Conservation (phyloP, 164 flowering plant species). For the Aristolochia californica region DNA sequence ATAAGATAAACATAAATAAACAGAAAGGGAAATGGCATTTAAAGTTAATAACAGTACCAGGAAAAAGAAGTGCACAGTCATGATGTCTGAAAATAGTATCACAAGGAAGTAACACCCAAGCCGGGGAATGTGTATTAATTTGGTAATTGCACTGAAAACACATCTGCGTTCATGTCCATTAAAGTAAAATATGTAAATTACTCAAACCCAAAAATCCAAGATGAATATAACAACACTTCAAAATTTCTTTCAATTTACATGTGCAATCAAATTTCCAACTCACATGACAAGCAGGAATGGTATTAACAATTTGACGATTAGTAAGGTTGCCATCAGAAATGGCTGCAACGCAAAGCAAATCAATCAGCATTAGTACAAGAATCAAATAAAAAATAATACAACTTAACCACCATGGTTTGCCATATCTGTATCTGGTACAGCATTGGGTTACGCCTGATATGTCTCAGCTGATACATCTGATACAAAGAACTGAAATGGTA, state of each 20-base stretch:
- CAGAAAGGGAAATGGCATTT: too few relatives aligned
- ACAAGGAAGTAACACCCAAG: constrained; percentile 89
- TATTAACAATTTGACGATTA: constrained; percentile 83
- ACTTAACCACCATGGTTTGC: too few relatives aligned
- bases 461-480: too few relatives aligned
- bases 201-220: background rate
- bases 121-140: constrained; percentile 58
- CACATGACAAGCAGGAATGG: constrained; percentile 98
- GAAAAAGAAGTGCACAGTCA: constrained; percentile 99
- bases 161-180: constrained; percentile 52
- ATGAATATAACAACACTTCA: background rate
- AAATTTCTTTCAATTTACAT: background rate
- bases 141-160: constrained; percentile 77
- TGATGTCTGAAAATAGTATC: constrained; percentile 78
- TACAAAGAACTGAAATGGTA: too few relatives aligned
- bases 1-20: too few relatives aligned
- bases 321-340: constrained; percentile 88
- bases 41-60: too few relatives aligned
- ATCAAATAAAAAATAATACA: background rate
- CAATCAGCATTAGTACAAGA: constrained; percentile 8
- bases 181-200: background rate
- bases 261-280: constrained; percentile 21
- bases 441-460: too few relatives aligned
- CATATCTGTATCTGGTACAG: too few relatives aligned
- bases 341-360: constrained; percentile 56